Evolutionary conservation across 164 flowering plant species (phyloP).

Genomic region (Magnolia changhungtana): DNA sequence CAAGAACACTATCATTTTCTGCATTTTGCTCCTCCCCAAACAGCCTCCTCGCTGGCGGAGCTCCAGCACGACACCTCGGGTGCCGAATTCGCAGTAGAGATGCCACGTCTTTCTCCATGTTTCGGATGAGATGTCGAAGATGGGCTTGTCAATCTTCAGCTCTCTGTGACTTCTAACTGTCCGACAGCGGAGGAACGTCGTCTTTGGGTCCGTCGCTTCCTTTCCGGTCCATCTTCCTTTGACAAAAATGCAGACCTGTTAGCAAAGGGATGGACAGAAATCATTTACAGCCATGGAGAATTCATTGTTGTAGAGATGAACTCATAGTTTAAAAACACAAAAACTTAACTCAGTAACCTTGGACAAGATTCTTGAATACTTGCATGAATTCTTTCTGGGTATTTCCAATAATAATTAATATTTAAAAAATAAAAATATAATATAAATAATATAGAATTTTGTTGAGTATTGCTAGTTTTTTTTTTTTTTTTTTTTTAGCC

Average conservation of each 20-base stretch:
- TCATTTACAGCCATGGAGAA: not conserved
- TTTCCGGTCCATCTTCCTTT: slow-evolving; percentile 30
- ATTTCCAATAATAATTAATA: too few relatives aligned
- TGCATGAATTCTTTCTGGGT: too few relatives aligned
- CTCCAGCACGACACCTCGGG: slow-evolving; percentile 64
- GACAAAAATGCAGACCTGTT: slow-evolving; percentile 65
- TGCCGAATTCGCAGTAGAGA: slow-evolving; percentile 79
- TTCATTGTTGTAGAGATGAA: too few relatives aligned
- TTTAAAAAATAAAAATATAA: too few relatives aligned
- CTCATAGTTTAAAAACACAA: too few relatives aligned
- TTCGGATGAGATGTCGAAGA: slow-evolving; percentile 26
- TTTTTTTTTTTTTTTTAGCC: too few relatives aligned
- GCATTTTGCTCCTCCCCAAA: slow-evolving; percentile 36
- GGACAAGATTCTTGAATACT: too few relatives aligned
- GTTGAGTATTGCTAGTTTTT: too few relatives aligned
- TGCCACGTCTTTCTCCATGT: slow-evolving; percentile 71
- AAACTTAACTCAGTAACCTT: too few relatives aligned
- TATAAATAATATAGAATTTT: too few relatives aligned
- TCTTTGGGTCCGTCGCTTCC: slow-evolving; percentile 11
- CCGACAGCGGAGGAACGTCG: slow-evolving; percentile 40
- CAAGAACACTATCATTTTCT: slow-evolving; percentile 24
- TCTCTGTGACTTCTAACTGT: slow-evolving; percentile 65
- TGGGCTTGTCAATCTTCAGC: slow-evolving; percentile 52
- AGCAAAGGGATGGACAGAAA: not conserved
- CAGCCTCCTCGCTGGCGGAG: slow-evolving; percentile 41